Base-by-base conservation (phyloP, 2,329 filamentous ascomycete genomes). In the Pseudogymnoascus sp. region DNA sequence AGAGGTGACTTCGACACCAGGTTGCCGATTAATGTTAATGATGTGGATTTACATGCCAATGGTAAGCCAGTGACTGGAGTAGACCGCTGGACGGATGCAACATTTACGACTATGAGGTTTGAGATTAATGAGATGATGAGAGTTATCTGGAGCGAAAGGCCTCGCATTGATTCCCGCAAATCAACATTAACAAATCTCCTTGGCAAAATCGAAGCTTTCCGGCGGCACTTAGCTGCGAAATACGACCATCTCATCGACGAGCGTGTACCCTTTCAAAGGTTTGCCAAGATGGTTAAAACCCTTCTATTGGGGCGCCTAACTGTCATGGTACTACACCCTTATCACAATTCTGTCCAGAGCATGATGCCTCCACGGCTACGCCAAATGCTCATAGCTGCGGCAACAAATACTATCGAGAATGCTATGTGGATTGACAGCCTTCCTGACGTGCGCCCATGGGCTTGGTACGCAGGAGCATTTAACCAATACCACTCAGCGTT, bases 41-140 rank as follows among this genome's bases (percentile, higher is more conserved):
- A 91, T 65, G 74, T 76, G 1, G 84, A 87, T 59, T 76, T 91
- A n/a, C 77, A 72, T 54, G 66, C 73, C 5, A 74, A 75, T 2
- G 74, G 74, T 1, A 76, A 77, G 63, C 76, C 83, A 54, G 75
- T 67, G 11, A 37, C 60, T 3, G 58, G 40, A 17, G 64, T 66
- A 44, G 76, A 80, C 15, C 71, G 75, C 40, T 92, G 86, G 79
- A 90, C 88, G 0, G 84, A 87, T 44, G 84, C 84, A 71, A 87
- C 88, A 2, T 78, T 89, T 33, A 77, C 82, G 1, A 77, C 87
- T 7, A 86, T 92, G 66, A 82, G 88, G 1, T 87, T 89, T 65
- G 87, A 91, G 70, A 83, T 84, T 70, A 85, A 84, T 68, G 87
- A 91, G 72, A 87, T 91, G 79, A 84, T 86, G 73, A 83, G 88